phyloP scores from a whole-genome alignment of 2,329 filamentous ascomycete genomes.

The Phoma sp. region DNA sequence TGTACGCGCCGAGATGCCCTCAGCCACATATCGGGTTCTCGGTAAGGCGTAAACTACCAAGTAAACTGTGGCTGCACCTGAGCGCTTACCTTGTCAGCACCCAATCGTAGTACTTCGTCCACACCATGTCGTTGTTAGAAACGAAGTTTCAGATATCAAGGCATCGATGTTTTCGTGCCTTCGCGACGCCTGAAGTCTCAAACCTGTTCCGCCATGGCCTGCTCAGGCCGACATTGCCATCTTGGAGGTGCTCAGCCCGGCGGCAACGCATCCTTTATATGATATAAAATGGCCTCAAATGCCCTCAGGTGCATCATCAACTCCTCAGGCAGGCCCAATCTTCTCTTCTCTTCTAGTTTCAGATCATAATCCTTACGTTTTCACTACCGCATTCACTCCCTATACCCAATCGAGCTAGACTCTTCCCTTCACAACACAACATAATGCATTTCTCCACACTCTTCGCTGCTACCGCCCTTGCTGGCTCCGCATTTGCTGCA shows the following conservation, averaged over 20 bases:
- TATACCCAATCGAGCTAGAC: constrained; percentile 43
- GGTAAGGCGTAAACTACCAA: constrained; percentile 15
- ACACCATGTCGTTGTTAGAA: constrained; percentile 22
- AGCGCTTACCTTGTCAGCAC: constrained; percentile 25
- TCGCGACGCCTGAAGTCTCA: constrained; percentile 46
- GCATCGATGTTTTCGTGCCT: constrained; percentile 35
- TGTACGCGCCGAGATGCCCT: constrained; percentile 21
- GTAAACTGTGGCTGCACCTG: constrained; percentile 33
- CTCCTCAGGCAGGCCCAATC: constrained; percentile 48
- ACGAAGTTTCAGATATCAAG: constrained; percentile 22
- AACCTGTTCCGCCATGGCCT: constrained; percentile 43
- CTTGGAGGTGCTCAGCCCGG: constrained; percentile 22
- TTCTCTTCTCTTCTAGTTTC: constrained; percentile 42
- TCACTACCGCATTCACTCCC: constrained; percentile 9
- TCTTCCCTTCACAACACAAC: constrained; percentile 38
- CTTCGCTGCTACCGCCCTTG: constrained; percentile 42
- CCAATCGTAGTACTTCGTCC: constrained; percentile 35
- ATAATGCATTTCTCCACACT: constrained; percentile 51
- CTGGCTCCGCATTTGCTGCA: constrained; percentile 39
- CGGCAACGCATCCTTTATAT: constrained; percentile 36
- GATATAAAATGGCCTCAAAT: constrained; percentile 49
- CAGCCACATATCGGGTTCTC: constrained; percentile 33
- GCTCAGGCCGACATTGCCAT: constrained; percentile 34
- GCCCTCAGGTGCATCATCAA: constrained; percentile 36
- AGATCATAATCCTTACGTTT: constrained; percentile 32